These are phyloP conservation scores for Nicotiana rustica DNA, from an alignment of 305 asterid species.

Conservation along the genomic window DNA sequence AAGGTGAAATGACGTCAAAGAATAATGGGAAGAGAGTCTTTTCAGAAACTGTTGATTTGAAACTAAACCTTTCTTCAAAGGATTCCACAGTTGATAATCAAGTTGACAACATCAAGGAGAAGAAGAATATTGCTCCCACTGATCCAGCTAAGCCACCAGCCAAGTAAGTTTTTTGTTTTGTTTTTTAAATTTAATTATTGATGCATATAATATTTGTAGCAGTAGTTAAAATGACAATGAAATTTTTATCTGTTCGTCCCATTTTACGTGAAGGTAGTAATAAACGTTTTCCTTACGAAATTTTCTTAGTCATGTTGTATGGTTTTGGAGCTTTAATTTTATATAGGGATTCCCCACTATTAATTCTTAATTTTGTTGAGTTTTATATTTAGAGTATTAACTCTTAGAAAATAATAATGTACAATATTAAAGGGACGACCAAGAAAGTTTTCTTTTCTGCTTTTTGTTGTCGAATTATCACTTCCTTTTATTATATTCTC, in stretches of 20 bases:
- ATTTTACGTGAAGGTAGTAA: not conserved
- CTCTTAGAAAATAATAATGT: not conserved
- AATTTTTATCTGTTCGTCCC: not conserved
- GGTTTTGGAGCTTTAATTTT: too few relatives aligned
- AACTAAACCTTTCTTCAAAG: conserved; percentile 36
- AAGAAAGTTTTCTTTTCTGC: not conserved
- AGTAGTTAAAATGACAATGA: not conserved
- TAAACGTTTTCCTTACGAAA: too few relatives aligned
- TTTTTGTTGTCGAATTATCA: not conserved
- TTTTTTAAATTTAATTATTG: not conserved
- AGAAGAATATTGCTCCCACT: conserved; percentile 10
- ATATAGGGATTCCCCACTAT: too few relatives aligned
- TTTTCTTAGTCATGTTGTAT: too few relatives aligned
- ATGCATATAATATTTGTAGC: not conserved
- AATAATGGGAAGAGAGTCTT: conserved; percentile 34
- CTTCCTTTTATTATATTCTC: not conserved
- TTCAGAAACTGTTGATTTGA: conserved; percentile 37
- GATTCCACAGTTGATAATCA: conserved; percentile 13
- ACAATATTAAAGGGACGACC: not conserved
- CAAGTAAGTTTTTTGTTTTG: conserved; percentile 2
- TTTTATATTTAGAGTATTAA: conserved; percentile 1
- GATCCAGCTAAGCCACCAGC: conserved; percentile 38
- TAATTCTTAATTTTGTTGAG: not conserved
- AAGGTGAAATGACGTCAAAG: not conserved
- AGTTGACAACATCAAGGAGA: conserved; percentile 28